Percentiles rank a stretch among this genome's conserved stretches.
Conservation (phyloP, 2,329 filamentous ascomycete species). For the Didymosphaeria variabile region DNA sequence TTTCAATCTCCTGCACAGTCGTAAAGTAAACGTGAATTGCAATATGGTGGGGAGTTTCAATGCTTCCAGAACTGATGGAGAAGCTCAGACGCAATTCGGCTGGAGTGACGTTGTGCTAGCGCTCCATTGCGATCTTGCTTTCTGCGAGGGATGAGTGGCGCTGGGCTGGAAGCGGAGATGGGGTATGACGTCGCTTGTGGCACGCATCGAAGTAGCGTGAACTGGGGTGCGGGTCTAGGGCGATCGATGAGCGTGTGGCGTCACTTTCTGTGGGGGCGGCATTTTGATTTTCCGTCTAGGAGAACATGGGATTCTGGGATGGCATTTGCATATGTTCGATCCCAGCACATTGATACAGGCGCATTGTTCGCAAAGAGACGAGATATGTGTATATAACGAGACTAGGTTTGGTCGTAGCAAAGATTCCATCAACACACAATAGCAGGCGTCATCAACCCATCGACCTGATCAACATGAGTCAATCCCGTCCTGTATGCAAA, state of each 20-base stretch:
- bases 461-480: neutral
- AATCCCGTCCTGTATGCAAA: conserved; percentile 8
- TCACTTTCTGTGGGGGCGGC: conserved; percentile 3
- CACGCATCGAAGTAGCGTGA: conserved; percentile 17
- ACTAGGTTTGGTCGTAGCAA: neutral
- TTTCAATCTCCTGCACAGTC: neutral
- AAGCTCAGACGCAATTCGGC: neutral
- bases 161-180: conserved; percentile 9
- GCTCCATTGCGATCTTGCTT: conserved; percentile 39
- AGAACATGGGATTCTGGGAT: neutral
- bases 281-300: neutral
- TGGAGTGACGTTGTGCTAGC: conserved; percentile 5
- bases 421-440: conserved; percentile 3
- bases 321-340: neutral
- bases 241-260: conserved; percentile 6
- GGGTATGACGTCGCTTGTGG: conserved; percentile 42
- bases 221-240: conserved; percentile 1
- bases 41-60: neutral
- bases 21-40: neutral
- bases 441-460: conserved; percentile 6
- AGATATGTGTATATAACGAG: neutral
- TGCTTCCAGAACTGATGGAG: neutral
- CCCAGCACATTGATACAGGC: neutral
- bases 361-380: neutral
- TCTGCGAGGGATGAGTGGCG: conserved; percentile 16